These are phyloP conservation scores for Triticum urartu DNA, from an alignment of 176 grass and related monocot genomes.

Conservation along the genomic window DNA sequence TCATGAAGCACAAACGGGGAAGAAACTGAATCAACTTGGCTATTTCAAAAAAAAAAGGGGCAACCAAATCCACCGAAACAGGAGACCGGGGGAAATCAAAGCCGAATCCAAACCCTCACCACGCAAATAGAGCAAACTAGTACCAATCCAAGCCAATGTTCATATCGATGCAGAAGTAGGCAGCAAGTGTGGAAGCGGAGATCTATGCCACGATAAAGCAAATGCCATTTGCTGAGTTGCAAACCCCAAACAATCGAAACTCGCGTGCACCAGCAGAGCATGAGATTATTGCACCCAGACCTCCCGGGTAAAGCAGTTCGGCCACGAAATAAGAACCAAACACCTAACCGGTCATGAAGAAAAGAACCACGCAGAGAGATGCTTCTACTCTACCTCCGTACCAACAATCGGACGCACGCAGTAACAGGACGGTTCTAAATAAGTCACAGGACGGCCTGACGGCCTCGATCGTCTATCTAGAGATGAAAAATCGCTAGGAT, in stretches of 20 bases:
- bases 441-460: too few relatives aligned
- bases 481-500: too few relatives aligned
- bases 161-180: background rate
- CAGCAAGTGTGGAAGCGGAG: background rate
- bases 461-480: too few relatives aligned
- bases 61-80: background rate
- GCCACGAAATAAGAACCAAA: conserved; percentile 22
- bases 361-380: background rate
- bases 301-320: background rate
- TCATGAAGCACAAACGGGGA: background rate
- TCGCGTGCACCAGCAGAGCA: background rate
- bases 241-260: background rate
- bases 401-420: background rate
- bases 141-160: conserved; percentile 1
- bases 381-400: background rate
- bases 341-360: background rate
- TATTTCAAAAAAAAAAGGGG: background rate
- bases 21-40: background rate
- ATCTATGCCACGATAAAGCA: background rate
- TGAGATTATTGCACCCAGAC: conserved; percentile 1
- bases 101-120: background rate
- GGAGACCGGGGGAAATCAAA: background rate
- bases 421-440: background rate
- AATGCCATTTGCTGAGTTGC: background rate
- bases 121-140: background rate